phyloP scores from a whole-genome alignment of 139 green algal species.

The Micractinium conductrix region DNA sequence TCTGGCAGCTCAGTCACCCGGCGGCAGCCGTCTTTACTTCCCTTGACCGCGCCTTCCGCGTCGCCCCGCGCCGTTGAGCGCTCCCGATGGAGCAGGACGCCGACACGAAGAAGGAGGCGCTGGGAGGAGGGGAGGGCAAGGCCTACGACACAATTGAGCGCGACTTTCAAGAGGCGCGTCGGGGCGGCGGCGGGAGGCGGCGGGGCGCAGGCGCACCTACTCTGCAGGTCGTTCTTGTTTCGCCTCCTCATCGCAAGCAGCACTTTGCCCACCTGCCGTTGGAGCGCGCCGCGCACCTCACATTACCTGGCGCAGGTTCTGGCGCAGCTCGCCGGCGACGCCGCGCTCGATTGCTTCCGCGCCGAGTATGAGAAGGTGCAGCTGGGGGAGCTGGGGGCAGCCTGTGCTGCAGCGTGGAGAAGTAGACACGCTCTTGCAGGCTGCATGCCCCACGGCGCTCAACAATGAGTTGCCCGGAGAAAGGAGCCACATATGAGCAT shows the following conservation, averaged over 20 bases:
- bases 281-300: too few species aligned
- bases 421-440: too few species aligned
- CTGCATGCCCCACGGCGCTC: too few species aligned
- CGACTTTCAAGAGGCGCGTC: constrained; percentile 29
- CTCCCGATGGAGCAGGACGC: constrained; percentile 6
- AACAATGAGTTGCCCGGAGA: too few species aligned
- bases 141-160: constrained; percentile 28
- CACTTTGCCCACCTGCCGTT: neutral
- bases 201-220: neutral
- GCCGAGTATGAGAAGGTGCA: constrained; percentile 94
- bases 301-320: constrained; percentile 81
- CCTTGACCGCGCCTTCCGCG: too few species aligned
- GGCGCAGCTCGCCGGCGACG: constrained; percentile 79
- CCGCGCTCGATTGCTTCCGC: constrained; percentile 78
- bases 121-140: constrained; percentile 21
- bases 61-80: neutral
- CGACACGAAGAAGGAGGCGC: constrained; percentile 33
- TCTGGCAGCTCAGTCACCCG: neutral
- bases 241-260: too few species aligned
- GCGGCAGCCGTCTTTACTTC: too few species aligned
- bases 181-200: neutral
- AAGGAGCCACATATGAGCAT: too few species aligned
- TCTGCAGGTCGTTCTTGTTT: too few species aligned
- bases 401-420: too few species aligned
- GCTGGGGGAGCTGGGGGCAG: too few species aligned